Evolutionary conservation across 257 asterid genomes (phyloP), one percentile per base, ranked within the genome.

Genomic region (Gardenia jasminoides): DNA sequence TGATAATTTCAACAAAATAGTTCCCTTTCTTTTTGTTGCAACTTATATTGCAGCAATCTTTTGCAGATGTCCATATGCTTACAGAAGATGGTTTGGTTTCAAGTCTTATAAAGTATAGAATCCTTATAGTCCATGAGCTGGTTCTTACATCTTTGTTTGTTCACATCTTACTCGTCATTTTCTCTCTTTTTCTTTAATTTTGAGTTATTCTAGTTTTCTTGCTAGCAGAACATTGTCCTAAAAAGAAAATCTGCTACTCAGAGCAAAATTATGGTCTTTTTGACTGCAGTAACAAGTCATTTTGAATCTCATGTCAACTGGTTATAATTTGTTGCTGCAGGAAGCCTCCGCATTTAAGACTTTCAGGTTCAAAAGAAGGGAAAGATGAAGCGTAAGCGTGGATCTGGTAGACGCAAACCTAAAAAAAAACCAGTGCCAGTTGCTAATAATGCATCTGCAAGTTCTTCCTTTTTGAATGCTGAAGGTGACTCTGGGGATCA

Each of bases 351-450:
- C 13, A 20, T 43, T 78, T 24, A 10, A 69, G 77, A 70, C 50
- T 33, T 65, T 16, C 52, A 13, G 78, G 70, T 47, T 59, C 36
- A 36, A 48, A 65, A 33, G 11, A 78, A 46, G 56, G 41, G 20
- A 62, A 83, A 77, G 83, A 93, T 93, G 99, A 95, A 93, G 86
- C 91, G 99, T 78, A 88, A 80, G 79, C 91, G 93, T 81, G 82
- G 75, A 22, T 43, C n/a, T 54, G 96, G 95, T 73, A 92, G 85
- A 86, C 90, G 93, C 79, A 93, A 80, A 78, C 80, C 76, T n/a
- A 90, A 87, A 86, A 92, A 89, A 79, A 87, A 86, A 12, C 86
- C 86, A 72, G 76, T 84, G 80, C 86, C 44, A 48, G 81, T 76
- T 78, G 72, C 88, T 33, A 83, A 84, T 52, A 93, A 85, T 74